Evolutionary conservation across 2,329 filamentous ascomycete genomes (phyloP), one percentile per base, ranked within the genome.

Genomic region (Fusarium paranaense): DNA sequence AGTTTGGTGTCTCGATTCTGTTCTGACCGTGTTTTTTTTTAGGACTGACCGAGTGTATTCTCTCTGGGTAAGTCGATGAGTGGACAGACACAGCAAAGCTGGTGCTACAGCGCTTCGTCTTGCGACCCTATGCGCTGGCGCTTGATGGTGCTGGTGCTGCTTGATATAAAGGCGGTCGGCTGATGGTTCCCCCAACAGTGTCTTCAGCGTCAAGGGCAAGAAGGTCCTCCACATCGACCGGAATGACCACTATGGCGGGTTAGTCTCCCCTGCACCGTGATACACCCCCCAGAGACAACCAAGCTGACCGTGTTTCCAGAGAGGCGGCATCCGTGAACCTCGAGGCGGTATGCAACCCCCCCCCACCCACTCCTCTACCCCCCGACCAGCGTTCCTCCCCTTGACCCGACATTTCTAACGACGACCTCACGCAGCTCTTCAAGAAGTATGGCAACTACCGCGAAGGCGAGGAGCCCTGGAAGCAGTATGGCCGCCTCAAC

Each of bases 171-270:
- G 72, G 67, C 67, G 62, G 64, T 77, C 71, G 74, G 72, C 77
- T 78, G 62, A 78, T 66, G 18, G 38, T 69, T 38, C 42, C 66
- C 58, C 71, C 45, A 37, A 70, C 64, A 83, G 95, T 85, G 95
- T 99, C 72, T 88, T 98, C 83, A 98, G 95, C 87, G 96, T 98
- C 81, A 98, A 98, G 89, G 96, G 96, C 85, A 96, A 97, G 90
- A 98, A 98, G 89, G 97, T 99, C 82, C 90, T 99, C 76, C 97
- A 99, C 88, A 98, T 99, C 84, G 97, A 98, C 87, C 93, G 95
- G 83, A 98, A 98, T 84, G 95, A 97, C 84, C 95, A 98, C 88
- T 98, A 98, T 82, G 97, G 97, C 90, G 97, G 95, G 95, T 97
- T 87, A 81, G 93, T 89, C 33, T 56, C 25, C n/a, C 32, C 18